phyloP scores from a whole-genome alignment of 441 rosid species.

The Raphanus hybrid region DNA sequence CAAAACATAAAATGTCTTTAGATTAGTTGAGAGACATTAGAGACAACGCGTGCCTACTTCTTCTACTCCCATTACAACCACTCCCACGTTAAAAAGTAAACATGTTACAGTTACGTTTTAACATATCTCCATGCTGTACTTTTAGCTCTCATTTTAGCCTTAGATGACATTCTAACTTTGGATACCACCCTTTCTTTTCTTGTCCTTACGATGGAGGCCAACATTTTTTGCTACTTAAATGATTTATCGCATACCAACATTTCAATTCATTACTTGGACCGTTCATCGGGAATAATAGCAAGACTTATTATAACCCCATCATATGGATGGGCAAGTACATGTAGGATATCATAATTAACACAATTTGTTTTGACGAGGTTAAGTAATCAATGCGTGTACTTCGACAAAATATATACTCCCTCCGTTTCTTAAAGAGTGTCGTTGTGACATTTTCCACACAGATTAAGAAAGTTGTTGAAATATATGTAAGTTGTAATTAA shows the following conservation, averaged over 20 bases:
- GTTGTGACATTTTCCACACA: too few relatives aligned
- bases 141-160: not conserved
- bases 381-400: not conserved
- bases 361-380: not conserved
- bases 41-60: constrained; percentile 41
- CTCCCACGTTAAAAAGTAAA: constrained; percentile 38
- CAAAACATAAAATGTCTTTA: constrained; percentile 42
- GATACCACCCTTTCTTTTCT: not conserved
- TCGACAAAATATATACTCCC: not conserved
- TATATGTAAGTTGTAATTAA: too few relatives aligned
- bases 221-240: not conserved
- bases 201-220: not conserved
- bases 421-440: too few relatives aligned
- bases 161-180: not conserved
- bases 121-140: constrained; percentile 11
- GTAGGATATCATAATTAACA: not conserved
- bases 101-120: not conserved
- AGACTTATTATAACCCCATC: not conserved
- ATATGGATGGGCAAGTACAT: constrained; percentile 2
- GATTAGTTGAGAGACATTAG: constrained; percentile 43
- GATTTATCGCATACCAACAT: not conserved
- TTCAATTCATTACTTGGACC: constrained; percentile 5
- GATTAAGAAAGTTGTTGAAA: too few relatives aligned
- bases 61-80: constrained; percentile 42
- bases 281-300: not conserved